Percentiles rank a stretch among this genome's conserved stretches.
These are phyloP conservation scores for Ophiosphaerella narmari DNA, from an alignment of 2,329 filamentous ascomycete genomes.

Conservation along the genomic window DNA sequence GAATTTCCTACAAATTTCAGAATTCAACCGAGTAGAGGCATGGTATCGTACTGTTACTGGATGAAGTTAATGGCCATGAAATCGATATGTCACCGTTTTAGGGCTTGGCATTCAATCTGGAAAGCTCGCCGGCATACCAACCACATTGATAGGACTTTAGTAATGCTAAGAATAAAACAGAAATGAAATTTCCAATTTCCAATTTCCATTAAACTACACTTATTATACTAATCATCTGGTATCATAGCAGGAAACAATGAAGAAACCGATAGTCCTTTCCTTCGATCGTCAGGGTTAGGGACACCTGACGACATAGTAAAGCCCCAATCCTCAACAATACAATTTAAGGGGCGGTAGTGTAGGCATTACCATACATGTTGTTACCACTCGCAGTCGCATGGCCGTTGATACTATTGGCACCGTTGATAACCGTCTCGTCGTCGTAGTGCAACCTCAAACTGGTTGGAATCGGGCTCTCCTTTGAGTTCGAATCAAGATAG, in stretches of 20 bases:
- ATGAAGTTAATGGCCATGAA: neutral
- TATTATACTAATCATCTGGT: neutral
- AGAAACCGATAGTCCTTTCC: neutral
- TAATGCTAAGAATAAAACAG: too few relatives aligned
- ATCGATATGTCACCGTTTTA: constrained; percentile 1
- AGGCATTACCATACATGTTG: constrained; percentile 16
- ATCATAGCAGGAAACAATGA: neutral
- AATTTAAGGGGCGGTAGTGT: constrained; percentile 19
- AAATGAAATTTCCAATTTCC: neutral
- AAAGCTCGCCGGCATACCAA: neutral
- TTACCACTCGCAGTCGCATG: constrained; percentile 16
- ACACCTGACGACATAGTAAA: neutral
- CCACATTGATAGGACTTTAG: too few relatives aligned
- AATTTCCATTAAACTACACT: neutral
- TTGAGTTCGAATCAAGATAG: constrained; percentile 56
- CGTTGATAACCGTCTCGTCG: constrained; percentile 21
- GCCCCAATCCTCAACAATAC: neutral
- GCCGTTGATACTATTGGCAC: constrained; percentile 11
- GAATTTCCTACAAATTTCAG: too few relatives aligned
- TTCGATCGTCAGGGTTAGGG: neutral
- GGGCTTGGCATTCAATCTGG: neutral
- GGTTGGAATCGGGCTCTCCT: constrained; percentile 50
- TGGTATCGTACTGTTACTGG: too few relatives aligned
- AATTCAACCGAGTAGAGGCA: too few relatives aligned
- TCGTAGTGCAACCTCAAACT: constrained; percentile 33